Percentiles rank a stretch among this genome's conserved stretches.
Conservation (phyloP, 106 monocot species). For the Apostasia ramifera region DNA sequence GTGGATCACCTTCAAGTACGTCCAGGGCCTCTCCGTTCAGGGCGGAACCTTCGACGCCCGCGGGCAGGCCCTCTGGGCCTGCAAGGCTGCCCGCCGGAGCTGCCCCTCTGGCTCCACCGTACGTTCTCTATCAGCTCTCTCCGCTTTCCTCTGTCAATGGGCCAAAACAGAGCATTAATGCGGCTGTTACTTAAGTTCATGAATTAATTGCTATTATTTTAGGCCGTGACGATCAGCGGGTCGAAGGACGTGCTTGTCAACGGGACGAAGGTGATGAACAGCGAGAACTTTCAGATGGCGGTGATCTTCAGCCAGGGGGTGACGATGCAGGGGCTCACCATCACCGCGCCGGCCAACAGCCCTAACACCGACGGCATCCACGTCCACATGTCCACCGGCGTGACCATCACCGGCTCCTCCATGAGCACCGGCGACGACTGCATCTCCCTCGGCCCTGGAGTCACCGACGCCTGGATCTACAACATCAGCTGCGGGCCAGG, state of each 20-base stretch:
- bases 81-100: conserved; percentile 19
- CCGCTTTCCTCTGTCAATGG: not conserved
- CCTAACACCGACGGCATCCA: conserved; percentile 44
- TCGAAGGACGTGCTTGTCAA: conserved; percentile 22
- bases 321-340: conserved; percentile 12
- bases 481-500: conserved; percentile 27
- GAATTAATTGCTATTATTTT: not conserved
- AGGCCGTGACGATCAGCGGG: conserved; percentile 20
- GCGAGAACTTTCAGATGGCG: conserved; percentile 27
- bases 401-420: conserved; percentile 15
- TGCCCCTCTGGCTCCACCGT: conserved; percentile 31
- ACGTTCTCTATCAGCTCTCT: not conserved
- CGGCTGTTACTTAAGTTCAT: too few species aligned
- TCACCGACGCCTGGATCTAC: conserved; percentile 22
- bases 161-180: too few species aligned
- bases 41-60: conserved; percentile 33
- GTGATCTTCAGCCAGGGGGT: conserved; percentile 15
- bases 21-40: conserved; percentile 25
- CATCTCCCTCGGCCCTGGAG: conserved; percentile 20
- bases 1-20: conserved; percentile 39
- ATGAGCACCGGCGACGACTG: conserved; percentile 34
- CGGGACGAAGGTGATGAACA: conserved; percentile 12
- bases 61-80: conserved; percentile 31
- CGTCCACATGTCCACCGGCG: conserved; percentile 16
- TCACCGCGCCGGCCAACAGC: conserved; percentile 21